phyloP scores from a whole-genome alignment of 2,329 filamentous ascomycete species.

The Aspergillus piperis region DNA sequence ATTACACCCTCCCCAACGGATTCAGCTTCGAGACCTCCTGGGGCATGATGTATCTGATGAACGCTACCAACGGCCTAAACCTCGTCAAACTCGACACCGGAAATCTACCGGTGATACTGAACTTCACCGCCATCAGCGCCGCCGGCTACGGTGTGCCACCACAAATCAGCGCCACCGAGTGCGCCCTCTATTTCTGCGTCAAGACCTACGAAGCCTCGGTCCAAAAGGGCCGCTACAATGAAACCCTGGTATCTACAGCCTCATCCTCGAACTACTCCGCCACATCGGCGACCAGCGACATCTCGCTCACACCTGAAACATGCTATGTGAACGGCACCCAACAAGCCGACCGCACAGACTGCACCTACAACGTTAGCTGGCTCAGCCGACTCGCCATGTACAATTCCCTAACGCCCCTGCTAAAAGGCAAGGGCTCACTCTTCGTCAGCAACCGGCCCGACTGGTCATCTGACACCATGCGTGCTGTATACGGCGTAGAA shows the following conservation, averaged over 20 bases:
- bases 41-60: constrained; percentile 23
- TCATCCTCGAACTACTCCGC: constrained; percentile 18
- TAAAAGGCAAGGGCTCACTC: constrained; percentile 21
- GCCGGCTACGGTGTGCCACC: constrained; percentile 19
- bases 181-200: constrained; percentile 27
- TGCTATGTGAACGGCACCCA: constrained; percentile 25
- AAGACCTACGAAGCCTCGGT: constrained; percentile 24
- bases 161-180: constrained; percentile 25
- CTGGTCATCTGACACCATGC: constrained; percentile 24
- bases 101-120: constrained; percentile 19
- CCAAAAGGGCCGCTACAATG: constrained; percentile 19
- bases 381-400: constrained; percentile 22
- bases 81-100: constrained; percentile 19
- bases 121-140: constrained; percentile 26
- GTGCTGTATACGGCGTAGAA: constrained; percentile 22
- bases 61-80: constrained; percentile 16
- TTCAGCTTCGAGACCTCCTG: constrained; percentile 20
- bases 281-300: not conserved
- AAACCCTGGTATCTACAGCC: constrained; percentile 15
- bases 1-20: constrained; percentile 24
- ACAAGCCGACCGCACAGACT: constrained; percentile 12
- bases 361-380: constrained; percentile 24
- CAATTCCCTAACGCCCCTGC: constrained; percentile 22
- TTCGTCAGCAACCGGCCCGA: constrained; percentile 23
- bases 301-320: constrained; percentile 20